A percentile compares a stretch with the other conserved stretches of the same genome.
These are phyloP conservation scores for Gracilaria caudata DNA, from an alignment of 23 red algal genomes.

Conservation along the genomic window DNA sequence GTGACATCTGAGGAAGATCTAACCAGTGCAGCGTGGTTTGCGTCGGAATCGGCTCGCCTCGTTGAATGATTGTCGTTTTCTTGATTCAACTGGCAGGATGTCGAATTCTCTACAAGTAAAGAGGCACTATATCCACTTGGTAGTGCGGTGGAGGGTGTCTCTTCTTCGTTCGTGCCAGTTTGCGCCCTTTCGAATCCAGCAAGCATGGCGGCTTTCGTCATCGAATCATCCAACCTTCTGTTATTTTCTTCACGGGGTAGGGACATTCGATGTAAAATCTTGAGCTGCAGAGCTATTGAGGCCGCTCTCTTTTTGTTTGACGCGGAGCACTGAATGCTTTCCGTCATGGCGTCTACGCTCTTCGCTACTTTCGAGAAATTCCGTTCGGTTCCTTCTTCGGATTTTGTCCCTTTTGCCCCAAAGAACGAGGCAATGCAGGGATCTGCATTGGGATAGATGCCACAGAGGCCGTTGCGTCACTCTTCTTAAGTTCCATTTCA, in stretches of 20 bases:
- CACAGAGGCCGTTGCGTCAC: too few relatives aligned
- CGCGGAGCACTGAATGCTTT: background rate
- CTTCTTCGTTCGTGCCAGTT: background rate
- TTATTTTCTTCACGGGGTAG: background rate
- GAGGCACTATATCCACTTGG: too few relatives aligned
- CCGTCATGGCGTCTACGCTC: background rate
- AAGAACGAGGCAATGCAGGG: background rate
- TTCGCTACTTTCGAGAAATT: background rate
- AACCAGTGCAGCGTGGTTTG: background rate
- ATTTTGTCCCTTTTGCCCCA: conserved; percentile 27
- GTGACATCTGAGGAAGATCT: background rate
- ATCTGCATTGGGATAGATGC: background rate
- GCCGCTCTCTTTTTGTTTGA: conserved; percentile 24
- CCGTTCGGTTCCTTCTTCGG: background rate
- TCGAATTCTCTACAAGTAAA: background rate
- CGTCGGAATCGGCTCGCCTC: too few relatives aligned
- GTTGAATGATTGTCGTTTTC: background rate
- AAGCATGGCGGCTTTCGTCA: background rate
- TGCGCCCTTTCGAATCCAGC: background rate
- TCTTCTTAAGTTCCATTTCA: background rate
- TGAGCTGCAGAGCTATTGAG: conserved; percentile 12
- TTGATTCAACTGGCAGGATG: background rate
- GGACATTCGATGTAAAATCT: conserved; percentile 21
- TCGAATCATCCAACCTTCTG: conserved; percentile 6
- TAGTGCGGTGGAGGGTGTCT: too few relatives aligned